phyloP scores from a whole-genome alignment of 108 stramenopile species.

The Nitzschia sp. region DNA sequence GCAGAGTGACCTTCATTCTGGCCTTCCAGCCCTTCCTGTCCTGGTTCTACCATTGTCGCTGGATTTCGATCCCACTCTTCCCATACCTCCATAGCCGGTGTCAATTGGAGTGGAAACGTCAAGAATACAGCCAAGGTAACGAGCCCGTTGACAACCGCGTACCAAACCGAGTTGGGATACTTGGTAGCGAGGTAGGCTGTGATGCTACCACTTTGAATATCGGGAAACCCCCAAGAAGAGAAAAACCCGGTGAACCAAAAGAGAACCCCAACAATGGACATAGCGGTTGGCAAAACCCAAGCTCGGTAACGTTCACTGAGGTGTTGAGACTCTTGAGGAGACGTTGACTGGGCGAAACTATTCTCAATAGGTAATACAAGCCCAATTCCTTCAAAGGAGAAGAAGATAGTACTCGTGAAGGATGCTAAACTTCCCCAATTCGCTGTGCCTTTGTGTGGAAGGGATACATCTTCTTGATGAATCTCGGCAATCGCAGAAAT shows the following conservation, averaged over 20 bases:
- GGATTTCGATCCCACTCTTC: conserved; percentile 32
- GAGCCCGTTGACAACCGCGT: conserved; percentile 27
- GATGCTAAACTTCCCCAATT: conserved; percentile 21
- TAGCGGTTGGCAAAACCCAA: conserved; percentile 19
- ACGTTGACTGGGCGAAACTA: conserved; percentile 5
- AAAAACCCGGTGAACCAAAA: conserved; percentile 37
- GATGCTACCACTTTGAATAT: conserved; percentile 33
- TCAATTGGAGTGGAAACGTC: conserved; percentile 46
- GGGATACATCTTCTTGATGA: not conserved
- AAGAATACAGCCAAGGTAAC: conserved; percentile 41
- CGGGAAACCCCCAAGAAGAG: conserved; percentile 36
- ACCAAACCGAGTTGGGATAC: conserved; percentile 27
- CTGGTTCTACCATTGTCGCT: not conserved
- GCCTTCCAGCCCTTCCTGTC: no score
- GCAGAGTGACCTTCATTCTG: no score
- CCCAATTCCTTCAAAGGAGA: conserved; percentile 50
- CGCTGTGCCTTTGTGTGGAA: conserved; percentile 8
- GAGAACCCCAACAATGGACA: conserved; percentile 29
- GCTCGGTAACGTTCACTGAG: not conserved
- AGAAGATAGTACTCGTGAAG: conserved; percentile 40
- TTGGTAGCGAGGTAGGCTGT: conserved; percentile 34
- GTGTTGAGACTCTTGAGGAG: conserved; percentile 3
- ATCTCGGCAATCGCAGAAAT: conserved; percentile 8
- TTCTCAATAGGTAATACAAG: conserved; percentile 48
- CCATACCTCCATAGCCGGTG: conserved; percentile 45